phyloP scores from a whole-genome alignment of 1,284 basidiomycete species.

The Tilletia horrida region DNA sequence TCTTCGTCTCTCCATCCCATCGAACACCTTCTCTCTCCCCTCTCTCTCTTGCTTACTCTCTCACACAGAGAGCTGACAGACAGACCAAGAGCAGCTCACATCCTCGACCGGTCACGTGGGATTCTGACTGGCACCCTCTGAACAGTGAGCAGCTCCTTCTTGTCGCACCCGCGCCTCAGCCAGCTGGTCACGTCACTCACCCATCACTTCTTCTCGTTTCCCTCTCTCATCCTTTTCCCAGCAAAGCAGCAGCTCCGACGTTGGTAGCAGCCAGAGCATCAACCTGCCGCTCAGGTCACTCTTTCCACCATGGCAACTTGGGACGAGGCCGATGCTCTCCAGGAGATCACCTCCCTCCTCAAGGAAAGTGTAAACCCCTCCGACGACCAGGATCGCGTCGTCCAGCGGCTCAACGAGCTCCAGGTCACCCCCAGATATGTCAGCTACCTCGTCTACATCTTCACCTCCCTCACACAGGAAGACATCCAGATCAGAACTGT shows the following conservation, averaged over 20 bases:
- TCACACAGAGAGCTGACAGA: too few relatives aligned
- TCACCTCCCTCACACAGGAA: conserved; percentile 71
- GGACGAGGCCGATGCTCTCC: conserved; percentile 13
- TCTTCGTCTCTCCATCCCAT: neutral
- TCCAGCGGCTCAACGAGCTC: conserved; percentile 78
- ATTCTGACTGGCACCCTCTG: too few relatives aligned
- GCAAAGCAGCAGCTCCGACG: too few relatives aligned
- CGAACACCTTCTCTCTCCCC: neutral
- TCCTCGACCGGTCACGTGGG: too few relatives aligned
- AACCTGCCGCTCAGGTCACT: too few relatives aligned
- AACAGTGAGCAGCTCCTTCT: too few relatives aligned
- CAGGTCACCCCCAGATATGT: conserved; percentile 63
- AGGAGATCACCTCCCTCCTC: conserved; percentile 12
- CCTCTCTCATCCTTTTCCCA: neutral
- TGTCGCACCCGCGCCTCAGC: too few relatives aligned
- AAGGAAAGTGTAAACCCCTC: conserved; percentile 1
- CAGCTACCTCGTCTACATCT: conserved; percentile 93
- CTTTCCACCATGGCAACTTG: conserved; percentile 1
- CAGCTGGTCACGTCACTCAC: too few relatives aligned
- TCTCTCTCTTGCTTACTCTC: too few relatives aligned
- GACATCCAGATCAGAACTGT: conserved; percentile 88
- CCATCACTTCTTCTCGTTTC: neutral
- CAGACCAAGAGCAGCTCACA: too few relatives aligned
- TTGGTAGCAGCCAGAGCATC: too few relatives aligned
- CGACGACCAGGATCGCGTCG: conserved; percentile 65